Base-by-base conservation (phyloP, 345 rosid genomes). In the Syzygium aromaticum region DNA sequence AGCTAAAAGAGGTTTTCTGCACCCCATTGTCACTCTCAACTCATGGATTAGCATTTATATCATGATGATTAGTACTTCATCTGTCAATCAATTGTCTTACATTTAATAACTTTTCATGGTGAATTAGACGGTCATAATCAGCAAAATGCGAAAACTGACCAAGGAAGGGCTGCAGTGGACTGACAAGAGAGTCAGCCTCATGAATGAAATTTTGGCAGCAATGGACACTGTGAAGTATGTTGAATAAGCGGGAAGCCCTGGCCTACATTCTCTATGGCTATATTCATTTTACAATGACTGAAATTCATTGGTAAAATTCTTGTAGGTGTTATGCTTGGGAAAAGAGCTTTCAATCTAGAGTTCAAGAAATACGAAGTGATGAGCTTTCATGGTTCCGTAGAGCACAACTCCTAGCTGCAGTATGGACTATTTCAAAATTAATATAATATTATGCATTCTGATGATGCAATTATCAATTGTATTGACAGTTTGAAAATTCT, bases 241-340 rank as follows among this genome's bases (percentile, higher is more conserved):
- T 85, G n/a, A 87, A 87, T 85, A 83, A 22, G 59, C 84, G 51
- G 43, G 25, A 86, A 88, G 86, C n/a, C 30, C 51, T 87, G 25
- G 61, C 86, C 28, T 43, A 49, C 59, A 61, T 53, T 43, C 59
- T 73, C 78, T 38, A 19, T 83, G 52, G 87, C 53, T 67, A 38
- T 27, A 15, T 86, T 91, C 57, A 82, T 86, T 91, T 52, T 25
- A 30, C 56, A 40, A 59, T 5, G 14, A 51, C 51, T 51, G 78
- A 59, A 61, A 38, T 54, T 17, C 88, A 13, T 16, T 53, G 54
- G 53, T 88, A 49, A 49, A 56, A 85, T 43, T 86, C 80, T 91
- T 83, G 86, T 90, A 98, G 99, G 91, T 95, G 98, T 88, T 98
- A 96, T 92, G 98, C 98, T 52, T 98, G 99, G 99, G 99, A 98